A percentile compares a stretch with the other conserved stretches of the same genome.
phyloP scores from a whole-genome alignment of 1,284 basidiomycete species.

The Ganoderma meredithae region DNA sequence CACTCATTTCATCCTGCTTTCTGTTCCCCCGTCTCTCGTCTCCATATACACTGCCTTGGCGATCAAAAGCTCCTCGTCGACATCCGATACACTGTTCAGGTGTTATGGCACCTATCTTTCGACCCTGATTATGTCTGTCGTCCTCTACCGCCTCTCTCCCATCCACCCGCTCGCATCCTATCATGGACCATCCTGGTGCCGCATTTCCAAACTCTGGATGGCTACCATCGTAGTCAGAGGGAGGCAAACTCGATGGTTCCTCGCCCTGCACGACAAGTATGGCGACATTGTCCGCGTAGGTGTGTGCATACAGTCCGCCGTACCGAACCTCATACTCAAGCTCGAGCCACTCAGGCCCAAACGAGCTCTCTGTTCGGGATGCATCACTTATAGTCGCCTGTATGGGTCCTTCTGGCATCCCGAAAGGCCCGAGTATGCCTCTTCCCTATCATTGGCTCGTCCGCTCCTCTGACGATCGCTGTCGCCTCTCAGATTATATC shows the following conservation, averaged over 20 bases:
- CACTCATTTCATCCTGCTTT: conserved; percentile 22
- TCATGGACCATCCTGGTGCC: conserved; percentile 39
- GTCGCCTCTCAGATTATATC: neutral
- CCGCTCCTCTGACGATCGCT: neutral
- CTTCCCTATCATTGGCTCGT: neutral
- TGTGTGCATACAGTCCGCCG: conserved; percentile 13
- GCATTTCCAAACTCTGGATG: conserved; percentile 32
- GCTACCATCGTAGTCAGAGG: neutral
- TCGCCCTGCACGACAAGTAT: conserved; percentile 38
- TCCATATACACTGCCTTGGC: neutral
- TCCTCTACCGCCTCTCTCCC: conserved; percentile 42
- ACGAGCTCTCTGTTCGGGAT: conserved; percentile 18
- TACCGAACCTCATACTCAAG: neutral
- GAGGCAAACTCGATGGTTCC: conserved; percentile 1
- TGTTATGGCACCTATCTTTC: conserved; percentile 18
- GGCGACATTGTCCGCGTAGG: conserved; percentile 43
- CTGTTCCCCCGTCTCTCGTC: conserved; percentile 12
- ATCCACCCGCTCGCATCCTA: conserved; percentile 41
- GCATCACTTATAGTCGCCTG: neutral
- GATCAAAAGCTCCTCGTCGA: neutral
- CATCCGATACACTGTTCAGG: conserved; percentile 6
- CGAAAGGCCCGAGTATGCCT: neutral
- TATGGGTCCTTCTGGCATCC: neutral
- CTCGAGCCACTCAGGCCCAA: conserved; percentile 14
- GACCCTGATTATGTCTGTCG: conserved; percentile 29